Evolutionary conservation across 2,329 filamentous ascomycete genomes (phyloP).

Genomic region (Ceratocystis albifundus): DNA sequence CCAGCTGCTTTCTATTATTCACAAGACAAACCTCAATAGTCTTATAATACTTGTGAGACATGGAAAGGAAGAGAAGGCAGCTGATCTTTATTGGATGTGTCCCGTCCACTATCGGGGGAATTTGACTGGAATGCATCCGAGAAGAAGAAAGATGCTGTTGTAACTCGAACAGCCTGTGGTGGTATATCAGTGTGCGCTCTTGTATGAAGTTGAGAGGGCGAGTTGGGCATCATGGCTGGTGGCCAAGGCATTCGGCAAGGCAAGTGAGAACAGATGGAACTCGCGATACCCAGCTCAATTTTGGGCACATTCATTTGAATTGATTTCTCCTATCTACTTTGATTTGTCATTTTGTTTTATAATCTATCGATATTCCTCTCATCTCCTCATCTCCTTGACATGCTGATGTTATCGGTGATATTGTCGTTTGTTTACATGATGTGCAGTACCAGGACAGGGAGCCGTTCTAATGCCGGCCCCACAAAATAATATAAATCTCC

Average conservation of each 20-base stretch:
- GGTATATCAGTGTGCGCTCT: too few relatives aligned
- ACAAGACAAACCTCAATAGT: too few relatives aligned
- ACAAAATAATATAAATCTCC: neutral
- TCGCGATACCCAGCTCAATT: constrained; percentile 23
- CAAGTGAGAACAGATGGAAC: constrained; percentile 13
- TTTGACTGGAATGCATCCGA: too few relatives aligned
- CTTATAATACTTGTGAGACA: too few relatives aligned
- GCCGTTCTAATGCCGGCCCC: neutral
- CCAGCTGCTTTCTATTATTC: neutral
- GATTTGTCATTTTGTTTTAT: constrained; percentile 21
- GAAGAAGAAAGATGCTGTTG: too few relatives aligned
- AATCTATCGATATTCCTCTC: too few relatives aligned
- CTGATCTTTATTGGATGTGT: too few relatives aligned
- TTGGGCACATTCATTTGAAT: constrained; percentile 23
- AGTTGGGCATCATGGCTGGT: neutral
- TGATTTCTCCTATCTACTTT: constrained; percentile 13
- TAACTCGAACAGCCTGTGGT: too few relatives aligned
- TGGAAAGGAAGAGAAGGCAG: too few relatives aligned
- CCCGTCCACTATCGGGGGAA: too few relatives aligned
- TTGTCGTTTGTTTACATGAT: neutral
- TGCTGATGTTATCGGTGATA: constrained; percentile 22
- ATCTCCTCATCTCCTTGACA: neutral
- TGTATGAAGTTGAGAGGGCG: neutral
- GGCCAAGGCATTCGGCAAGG: neutral
- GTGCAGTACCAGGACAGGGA: neutral